Conservation (phyloP, 2,329 filamentous ascomycete genomes). For the Acrocalymma vagum region DNA sequence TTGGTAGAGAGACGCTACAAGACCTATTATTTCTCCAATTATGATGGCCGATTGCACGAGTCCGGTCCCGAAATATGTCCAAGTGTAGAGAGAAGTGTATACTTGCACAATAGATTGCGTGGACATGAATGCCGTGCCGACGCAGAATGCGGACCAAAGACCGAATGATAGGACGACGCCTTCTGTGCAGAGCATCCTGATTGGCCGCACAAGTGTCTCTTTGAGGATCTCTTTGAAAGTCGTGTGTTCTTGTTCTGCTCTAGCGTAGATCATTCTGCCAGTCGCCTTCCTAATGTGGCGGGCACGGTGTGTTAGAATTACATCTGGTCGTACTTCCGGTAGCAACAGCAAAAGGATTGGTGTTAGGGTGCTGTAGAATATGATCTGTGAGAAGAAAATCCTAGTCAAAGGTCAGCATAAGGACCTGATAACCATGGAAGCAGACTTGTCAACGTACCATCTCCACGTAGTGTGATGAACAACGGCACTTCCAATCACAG, state of each 20-base stretch:
- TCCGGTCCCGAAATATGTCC: constrained; percentile 52
- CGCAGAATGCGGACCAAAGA: constrained; percentile 58
- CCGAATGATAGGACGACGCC: constrained; percentile 58
- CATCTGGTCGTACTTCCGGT: constrained; percentile 56
- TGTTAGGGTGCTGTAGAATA: constrained; percentile 55
- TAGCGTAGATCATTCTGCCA: constrained; percentile 32
- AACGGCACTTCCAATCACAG: constrained; percentile 53
- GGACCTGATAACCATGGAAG: constrained; percentile 10
- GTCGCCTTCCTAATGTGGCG: constrained; percentile 38
- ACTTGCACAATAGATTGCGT: constrained; percentile 58
- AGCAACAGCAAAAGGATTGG: constrained; percentile 53
- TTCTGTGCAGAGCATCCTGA: constrained; percentile 58
- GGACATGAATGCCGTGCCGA: constrained; percentile 59
- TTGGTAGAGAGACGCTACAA: constrained; percentile 45
- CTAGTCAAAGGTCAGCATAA: constrained; percentile 30
- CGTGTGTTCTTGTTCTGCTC: constrained; percentile 45
- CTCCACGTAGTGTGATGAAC: constrained; percentile 50
- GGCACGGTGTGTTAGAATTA: constrained; percentile 54
- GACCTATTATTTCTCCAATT: constrained; percentile 56
- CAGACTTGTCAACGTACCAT: constrained; percentile 49
- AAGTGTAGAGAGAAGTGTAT: constrained; percentile 51
- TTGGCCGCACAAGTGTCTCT: constrained; percentile 47
- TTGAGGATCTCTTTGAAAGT: constrained; percentile 43
- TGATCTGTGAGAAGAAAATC: constrained; percentile 57
- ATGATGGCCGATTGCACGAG: constrained; percentile 56